Base-by-base conservation (phyloP, 257 asterid species). In the Capsicum rhomboideum region DNA sequence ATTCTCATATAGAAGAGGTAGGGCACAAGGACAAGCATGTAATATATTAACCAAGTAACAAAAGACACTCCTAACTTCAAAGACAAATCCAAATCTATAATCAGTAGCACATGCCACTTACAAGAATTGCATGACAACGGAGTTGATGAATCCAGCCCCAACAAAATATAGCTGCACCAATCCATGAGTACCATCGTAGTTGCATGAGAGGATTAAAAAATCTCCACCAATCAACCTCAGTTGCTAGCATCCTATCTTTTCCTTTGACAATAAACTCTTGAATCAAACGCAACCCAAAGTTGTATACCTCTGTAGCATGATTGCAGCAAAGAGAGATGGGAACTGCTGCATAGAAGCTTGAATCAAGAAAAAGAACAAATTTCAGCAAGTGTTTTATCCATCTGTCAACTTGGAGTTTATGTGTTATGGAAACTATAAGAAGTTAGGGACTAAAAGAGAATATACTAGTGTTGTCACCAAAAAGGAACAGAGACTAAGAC, bases 131-230 rank as follows among this genome's bases (percentile, higher is more conserved):
- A 87, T 94, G 99, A 85, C 98, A 94, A 77, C 85, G 86, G 79
- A 10, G 71, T 87, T 93, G 99, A 89, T 94, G 98, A 85, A 92
- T 85, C 98, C 97, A 92, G 46, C 99, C 99, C 91, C 92, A 89
- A 54, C 84, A 87, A 84, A 91, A 94, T 54, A 90, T 55, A 81
- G 89, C 90, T 53, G 96, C 97, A 85, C 98, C 99, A 20, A 90
- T 40, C 99, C 98, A 96, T 42, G 84, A 86, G 85, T 91, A 87
- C 98, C 97, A 93, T 86, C 86, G 86, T 82, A 94, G 92, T 26
- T 87, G 92, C 85, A 90, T n/a, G 64, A 93, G 94, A 72, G 97
- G 97, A 77, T 23, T 82, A 72, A 93, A 80, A 75, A 82, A 85
- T n/a, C 87, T 94, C 93, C 86, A 84, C 83, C 88, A 84, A 88